Evolutionary conservation across 768 basidiomycete species (phyloP), one percentile per base, ranked within the genome.

Genomic region (Holtermanniella nyarrowii): DNA sequence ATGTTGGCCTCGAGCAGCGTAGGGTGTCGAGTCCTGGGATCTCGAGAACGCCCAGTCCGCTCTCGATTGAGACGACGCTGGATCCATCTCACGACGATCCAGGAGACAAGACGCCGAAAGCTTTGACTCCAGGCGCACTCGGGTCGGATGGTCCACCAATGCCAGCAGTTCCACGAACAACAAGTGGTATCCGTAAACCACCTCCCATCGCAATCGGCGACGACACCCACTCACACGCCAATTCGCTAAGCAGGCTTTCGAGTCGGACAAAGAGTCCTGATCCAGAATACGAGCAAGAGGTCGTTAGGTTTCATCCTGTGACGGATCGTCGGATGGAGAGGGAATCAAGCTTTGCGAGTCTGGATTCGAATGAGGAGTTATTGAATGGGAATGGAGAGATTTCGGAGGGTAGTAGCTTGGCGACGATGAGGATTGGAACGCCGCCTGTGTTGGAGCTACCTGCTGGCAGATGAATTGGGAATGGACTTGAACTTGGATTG

Each of bases 1-100:
- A 62, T 44, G 56, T 62, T 4, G 57, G 56, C 39, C 18, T 61
- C 22, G 65, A 66, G 44, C 59, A 60, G 52, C 57, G 65, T 5
- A 44, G 60, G 27, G 26, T 12, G 21, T 27, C 26, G 16, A 4
- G 42, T 41, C 4, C 44, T 58, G 4, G 44, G 14, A 13, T 63
- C 14, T 47, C 52, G 2, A 41, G 60, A 20, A 57, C 58, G 1
- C 56, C 60, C 3, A 61, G 60, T 12, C 63, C 63, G 1, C 43
- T 65, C 24, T 54, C 56, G 1, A 26, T 57, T 7, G 57, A 59
- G 46, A 42, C 56, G 20, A 48, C 52, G 7, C 45, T 65, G 18
- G 63, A 65, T 11, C 20, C 43, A 16, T 16, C 42, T 21, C 42
- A 48, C 44, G 42, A n/a, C 20, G 23, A 4, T 23, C 47, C 24